A percentile compares a stretch with the other conserved stretches of the same genome.
Conservation (phyloP, 2,329 filamentous ascomycete species). For the Colletotrichum sublineola region DNA sequence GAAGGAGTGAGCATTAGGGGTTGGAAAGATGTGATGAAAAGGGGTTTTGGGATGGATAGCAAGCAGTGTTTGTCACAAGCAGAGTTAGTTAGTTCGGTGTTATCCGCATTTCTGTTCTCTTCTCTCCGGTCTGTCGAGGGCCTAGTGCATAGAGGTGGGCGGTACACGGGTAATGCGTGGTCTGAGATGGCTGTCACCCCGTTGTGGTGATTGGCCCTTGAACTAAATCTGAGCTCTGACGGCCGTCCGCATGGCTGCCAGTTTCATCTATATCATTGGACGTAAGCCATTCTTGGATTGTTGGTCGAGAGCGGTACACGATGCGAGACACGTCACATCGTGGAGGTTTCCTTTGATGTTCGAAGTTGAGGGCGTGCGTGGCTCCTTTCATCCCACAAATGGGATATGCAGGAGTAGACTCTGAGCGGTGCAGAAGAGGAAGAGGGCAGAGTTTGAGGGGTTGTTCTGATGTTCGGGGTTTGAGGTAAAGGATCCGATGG, state of each 20-base stretch:
- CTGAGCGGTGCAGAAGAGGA: not conserved
- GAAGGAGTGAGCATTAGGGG: slow-evolving; percentile 16
- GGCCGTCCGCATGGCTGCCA: not conserved
- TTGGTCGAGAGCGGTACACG: not conserved
- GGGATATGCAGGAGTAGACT: not conserved
- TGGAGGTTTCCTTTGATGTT: not conserved
- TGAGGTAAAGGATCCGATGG: not conserved
- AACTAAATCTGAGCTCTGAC: not conserved
- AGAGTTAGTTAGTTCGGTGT: slow-evolving; percentile 37
- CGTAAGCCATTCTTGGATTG: not conserved
- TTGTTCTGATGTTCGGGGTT: not conserved
- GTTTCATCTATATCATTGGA: slow-evolving; percentile 19
- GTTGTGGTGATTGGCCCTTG: not conserved
- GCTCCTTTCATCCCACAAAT: slow-evolving; percentile 4
- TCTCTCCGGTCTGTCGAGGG: not conserved
- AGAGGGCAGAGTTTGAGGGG: not conserved
- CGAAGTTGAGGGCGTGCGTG: not conserved
- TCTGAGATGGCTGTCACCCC: not conserved
- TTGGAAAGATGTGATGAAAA: slow-evolving; percentile 33
- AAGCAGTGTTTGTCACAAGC: slow-evolving; percentile 41
- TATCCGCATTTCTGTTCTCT: slow-evolving; percentile 23
- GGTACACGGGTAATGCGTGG: not conserved
- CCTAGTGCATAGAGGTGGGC: not conserved
- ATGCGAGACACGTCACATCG: slow-evolving; percentile 1
- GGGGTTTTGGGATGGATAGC: slow-evolving; percentile 39